phyloP scores from a whole-genome alignment of 768 basidiomycete species.

The Omphalotus guepiniiformis region DNA sequence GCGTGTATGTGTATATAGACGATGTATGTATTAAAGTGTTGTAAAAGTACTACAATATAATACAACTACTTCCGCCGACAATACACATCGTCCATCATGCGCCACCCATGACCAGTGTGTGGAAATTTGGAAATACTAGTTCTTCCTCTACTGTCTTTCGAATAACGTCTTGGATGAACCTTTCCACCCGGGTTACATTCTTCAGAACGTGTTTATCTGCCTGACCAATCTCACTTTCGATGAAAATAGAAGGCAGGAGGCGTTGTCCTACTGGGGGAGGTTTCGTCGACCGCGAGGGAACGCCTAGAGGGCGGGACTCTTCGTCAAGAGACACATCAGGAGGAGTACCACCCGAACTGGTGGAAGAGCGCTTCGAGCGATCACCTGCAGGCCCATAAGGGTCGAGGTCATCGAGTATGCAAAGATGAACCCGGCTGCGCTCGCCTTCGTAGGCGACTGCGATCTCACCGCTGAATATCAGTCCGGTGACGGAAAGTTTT shows the following conservation, averaged over 20 bases:
- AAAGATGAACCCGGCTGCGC: conserved; percentile 77
- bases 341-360: not conserved
- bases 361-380: conserved; percentile 44
- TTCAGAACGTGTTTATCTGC: conserved; percentile 92
- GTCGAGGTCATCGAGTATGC: conserved; percentile 83
- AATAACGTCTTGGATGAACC: conserved; percentile 93
- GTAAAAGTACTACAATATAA: not conserved
- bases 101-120: conserved; percentile 59
- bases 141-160: conserved; percentile 95
- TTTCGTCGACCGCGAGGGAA: conserved; percentile 47
- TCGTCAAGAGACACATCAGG: conserved; percentile 15
- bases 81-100: not conserved
- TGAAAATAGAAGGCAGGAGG: conserved; percentile 79
- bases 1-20: not conserved
- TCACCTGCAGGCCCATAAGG: conserved; percentile 73
- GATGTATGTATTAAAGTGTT: conserved; percentile 3
- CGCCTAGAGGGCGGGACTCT: conserved; percentile 14
- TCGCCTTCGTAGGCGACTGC: conserved; percentile 90
- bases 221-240: conserved; percentile 97
- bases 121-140: conserved; percentile 94
- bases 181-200: conserved; percentile 93
- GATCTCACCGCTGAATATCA: conserved; percentile 83
- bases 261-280: conserved; percentile 78
- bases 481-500: conserved; percentile 85
- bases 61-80: not conserved